phyloP scores from a whole-genome alignment of 2,329 filamentous ascomycete genomes.

The Colletotrichum graminicola region DNA sequence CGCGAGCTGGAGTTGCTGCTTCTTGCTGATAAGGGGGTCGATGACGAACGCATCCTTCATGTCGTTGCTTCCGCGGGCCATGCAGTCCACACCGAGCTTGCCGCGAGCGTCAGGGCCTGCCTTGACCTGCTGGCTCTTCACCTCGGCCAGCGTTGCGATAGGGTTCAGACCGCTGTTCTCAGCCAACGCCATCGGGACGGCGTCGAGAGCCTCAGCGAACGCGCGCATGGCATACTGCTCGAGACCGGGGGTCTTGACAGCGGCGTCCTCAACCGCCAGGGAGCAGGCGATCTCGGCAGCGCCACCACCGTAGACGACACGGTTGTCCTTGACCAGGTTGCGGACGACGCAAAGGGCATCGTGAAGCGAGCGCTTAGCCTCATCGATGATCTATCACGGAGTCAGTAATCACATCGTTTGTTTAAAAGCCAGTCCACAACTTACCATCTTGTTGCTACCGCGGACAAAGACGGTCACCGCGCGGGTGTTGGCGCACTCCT shows the following conservation, averaged over 20 bases:
- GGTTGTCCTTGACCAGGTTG: slow-evolving; percentile 95
- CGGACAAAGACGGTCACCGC: slow-evolving; percentile 97
- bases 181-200: slow-evolving; percentile 93
- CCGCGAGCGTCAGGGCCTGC: slow-evolving; percentile 63
- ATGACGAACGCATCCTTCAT: slow-evolving; percentile 99
- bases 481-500: slow-evolving; percentile 97
- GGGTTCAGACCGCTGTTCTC: slow-evolving; percentile 98
- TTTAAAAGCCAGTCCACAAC: slow-evolving; percentile 45
- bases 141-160: slow-evolving; percentile 92
- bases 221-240: slow-evolving; percentile 99
- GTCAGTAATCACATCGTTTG: slow-evolving; percentile 41
- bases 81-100: slow-evolving; percentile 94
- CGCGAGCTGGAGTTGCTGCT: slow-evolving; percentile 94
- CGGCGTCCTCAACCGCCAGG: slow-evolving; percentile 93
- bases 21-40: slow-evolving; percentile 97
- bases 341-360: slow-evolving; percentile 98
- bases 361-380: slow-evolving; percentile 96
- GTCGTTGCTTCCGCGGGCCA: slow-evolving; percentile 93
- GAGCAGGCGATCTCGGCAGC: slow-evolving; percentile 98
- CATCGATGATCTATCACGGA: slow-evolving; percentile 87
- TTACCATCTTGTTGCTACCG: slow-evolving; percentile 99
- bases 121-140: slow-evolving; percentile 98
- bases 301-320: slow-evolving; percentile 96
- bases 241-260: slow-evolving; percentile 93
- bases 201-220: slow-evolving; percentile 93